These are phyloP conservation scores for Sporothrix euskadiensis DNA, from an alignment of 2,329 filamentous ascomycete genomes.

Conservation along the genomic window DNA sequence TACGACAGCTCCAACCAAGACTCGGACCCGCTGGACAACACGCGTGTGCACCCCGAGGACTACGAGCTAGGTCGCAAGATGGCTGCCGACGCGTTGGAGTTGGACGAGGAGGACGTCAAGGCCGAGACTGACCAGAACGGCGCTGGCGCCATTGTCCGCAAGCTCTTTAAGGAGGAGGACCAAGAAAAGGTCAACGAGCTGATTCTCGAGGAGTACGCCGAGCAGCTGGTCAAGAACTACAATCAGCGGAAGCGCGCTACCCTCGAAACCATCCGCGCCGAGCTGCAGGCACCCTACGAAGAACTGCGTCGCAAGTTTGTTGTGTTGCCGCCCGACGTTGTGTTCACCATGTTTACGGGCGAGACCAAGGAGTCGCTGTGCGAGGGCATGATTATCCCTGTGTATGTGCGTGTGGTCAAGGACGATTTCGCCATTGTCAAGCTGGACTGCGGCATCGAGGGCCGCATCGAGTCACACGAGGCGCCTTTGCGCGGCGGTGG, in stretches of 20 bases:
- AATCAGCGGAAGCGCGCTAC: constrained; percentile 94
- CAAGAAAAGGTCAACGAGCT: constrained; percentile 95
- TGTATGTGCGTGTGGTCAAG: constrained; percentile 83
- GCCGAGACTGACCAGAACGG: constrained; percentile 90
- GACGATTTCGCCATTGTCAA: constrained; percentile 91
- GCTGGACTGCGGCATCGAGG: constrained; percentile 92
- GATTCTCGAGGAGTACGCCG: constrained; percentile 93
- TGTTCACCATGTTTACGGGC: constrained; percentile 96
- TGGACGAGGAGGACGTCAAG: constrained; percentile 98
- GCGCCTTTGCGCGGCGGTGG: constrained; percentile 68
- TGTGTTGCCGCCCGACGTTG: constrained; percentile 68
- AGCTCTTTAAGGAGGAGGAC: constrained; percentile 90
- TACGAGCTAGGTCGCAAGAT: constrained; percentile 98
- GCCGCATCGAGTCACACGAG: constrained; percentile 78
- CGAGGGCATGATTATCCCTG: constrained; percentile 89
- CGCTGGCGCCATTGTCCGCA: constrained; percentile 84
- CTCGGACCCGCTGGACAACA: constrained; percentile 93
- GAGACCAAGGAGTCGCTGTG: constrained; percentile 82
- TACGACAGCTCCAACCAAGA: constrained; percentile 80
- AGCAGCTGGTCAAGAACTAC: constrained; percentile 90
- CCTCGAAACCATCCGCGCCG: constrained; percentile 91
- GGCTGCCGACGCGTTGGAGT: constrained; percentile 91
- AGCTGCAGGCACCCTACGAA: constrained; percentile 90
- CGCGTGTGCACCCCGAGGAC: constrained; percentile 95
- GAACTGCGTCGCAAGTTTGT: constrained; percentile 83